Conservation (phyloP, 2,329 filamentous ascomycete genomes). For the Botrytis elliptica region DNA sequence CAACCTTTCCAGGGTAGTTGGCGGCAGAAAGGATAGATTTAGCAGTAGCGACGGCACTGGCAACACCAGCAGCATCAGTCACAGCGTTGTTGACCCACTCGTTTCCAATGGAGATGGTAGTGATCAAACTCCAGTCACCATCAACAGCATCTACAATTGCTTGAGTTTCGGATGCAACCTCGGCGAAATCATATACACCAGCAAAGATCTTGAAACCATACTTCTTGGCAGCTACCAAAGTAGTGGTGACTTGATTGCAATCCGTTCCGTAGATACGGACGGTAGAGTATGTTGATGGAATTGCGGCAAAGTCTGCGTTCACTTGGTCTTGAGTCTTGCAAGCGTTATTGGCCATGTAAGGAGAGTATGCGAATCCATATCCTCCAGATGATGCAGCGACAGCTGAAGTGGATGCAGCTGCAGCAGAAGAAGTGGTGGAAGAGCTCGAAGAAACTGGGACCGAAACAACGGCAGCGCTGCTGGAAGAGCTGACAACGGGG, state of each 20-base stretch:
- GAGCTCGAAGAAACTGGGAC: slow-evolving; percentile 21
- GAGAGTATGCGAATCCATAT: slow-evolving; percentile 57
- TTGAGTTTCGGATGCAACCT: slow-evolving; percentile 49
- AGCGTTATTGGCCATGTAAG: slow-evolving; percentile 53
- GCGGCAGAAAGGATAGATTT: slow-evolving; percentile 56
- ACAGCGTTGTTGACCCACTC: slow-evolving; percentile 70
- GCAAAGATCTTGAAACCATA: slow-evolving; percentile 69
- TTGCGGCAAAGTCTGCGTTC: slow-evolving; percentile 59
- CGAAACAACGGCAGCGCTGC: slow-evolving; percentile 7
- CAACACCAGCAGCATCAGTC: slow-evolving; percentile 53
- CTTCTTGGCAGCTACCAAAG: slow-evolving; percentile 64
- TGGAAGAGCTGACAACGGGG: background rate
- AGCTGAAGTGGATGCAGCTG: slow-evolving; percentile 16
- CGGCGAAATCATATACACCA: slow-evolving; percentile 65
- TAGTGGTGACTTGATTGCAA: slow-evolving; percentile 67
- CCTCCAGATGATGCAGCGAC: slow-evolving; percentile 24
- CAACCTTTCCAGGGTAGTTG: slow-evolving; percentile 71
- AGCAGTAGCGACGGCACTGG: slow-evolving; percentile 56
- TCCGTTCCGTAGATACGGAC: slow-evolving; percentile 79
- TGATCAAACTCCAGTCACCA: slow-evolving; percentile 65
- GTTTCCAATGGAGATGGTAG: slow-evolving; percentile 77
- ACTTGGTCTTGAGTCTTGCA: slow-evolving; percentile 70
- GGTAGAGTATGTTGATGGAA: slow-evolving; percentile 54
- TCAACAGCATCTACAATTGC: slow-evolving; percentile 56
- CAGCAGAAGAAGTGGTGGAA: slow-evolving; percentile 25